Evolutionary conservation across 2,329 filamentous ascomycete species (phyloP).

Genomic region (Fusarium floridanum): DNA sequence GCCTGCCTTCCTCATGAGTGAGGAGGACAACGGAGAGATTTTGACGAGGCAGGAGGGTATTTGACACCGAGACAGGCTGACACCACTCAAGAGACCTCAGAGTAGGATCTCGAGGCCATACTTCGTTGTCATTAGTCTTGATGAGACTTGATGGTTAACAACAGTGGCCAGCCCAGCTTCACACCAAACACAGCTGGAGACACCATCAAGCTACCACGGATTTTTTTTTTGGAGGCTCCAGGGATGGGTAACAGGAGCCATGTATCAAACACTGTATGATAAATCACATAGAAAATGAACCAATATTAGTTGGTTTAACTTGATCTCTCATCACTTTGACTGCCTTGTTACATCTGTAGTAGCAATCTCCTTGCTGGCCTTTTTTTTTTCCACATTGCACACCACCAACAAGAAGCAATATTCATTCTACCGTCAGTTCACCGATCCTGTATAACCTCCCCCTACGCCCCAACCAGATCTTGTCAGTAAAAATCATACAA

Average conservation of each 20-base stretch:
- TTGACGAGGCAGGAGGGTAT: neutral
- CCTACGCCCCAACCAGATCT: neutral
- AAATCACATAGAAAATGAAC: neutral
- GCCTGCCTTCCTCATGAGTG: neutral
- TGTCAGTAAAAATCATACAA: neutral
- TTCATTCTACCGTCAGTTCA: neutral
- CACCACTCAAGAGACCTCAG: neutral
- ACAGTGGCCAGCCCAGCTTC: neutral
- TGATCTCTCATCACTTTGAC: neutral
- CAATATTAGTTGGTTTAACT: neutral
- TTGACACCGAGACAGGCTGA: neutral
- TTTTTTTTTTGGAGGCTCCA: neutral
- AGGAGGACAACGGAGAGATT: neutral
- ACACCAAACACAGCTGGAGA: neutral
- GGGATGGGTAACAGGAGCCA: neutral
- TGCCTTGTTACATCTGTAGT: neutral
- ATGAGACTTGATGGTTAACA: neutral
- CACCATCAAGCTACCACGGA: neutral
- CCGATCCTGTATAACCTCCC: neutral
- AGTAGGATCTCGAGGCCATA: neutral
- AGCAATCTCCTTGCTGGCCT: neutral
- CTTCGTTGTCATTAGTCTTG: neutral
- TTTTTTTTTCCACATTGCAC: neutral
- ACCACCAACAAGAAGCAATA: neutral
- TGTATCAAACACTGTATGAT: neutral